Percentiles rank a stretch among this genome's conserved stretches.
phyloP scores from a whole-genome alignment of 2,329 filamentous ascomycete species.

The Trichoderma atrobrunneum region DNA sequence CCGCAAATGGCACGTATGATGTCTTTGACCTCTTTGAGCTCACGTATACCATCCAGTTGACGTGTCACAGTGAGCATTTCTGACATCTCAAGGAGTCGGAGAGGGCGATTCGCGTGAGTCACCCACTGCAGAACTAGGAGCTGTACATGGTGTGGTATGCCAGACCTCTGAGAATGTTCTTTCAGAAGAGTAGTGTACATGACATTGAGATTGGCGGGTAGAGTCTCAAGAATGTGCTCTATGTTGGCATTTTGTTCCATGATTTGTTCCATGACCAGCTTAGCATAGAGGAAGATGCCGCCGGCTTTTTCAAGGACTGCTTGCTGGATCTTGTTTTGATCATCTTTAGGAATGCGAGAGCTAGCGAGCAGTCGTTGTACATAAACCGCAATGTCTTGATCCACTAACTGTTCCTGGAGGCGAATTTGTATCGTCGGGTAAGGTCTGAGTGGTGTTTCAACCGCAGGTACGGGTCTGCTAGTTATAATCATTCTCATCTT shows the following conservation, averaged over 20 bases:
- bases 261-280: constrained; percentile 41
- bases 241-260: constrained; percentile 28
- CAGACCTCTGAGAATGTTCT: constrained; percentile 36
- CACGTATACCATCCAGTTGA: not conserved
- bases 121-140: constrained; percentile 39
- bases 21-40: constrained; percentile 29
- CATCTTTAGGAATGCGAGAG: constrained; percentile 19
- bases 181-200: constrained; percentile 40
- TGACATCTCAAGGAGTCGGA: constrained; percentile 43
- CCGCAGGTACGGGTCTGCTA: constrained; percentile 35
- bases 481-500: constrained; percentile 42
- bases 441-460: constrained; percentile 31
- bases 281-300: constrained; percentile 46
- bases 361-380: constrained; percentile 26
- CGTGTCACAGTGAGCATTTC: constrained; percentile 25
- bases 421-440: constrained; percentile 30
- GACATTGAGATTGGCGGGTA: constrained; percentile 37
- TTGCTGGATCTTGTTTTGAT: constrained; percentile 23
- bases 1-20: constrained; percentile 40
- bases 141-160: constrained; percentile 35
- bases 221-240: constrained; percentile 26
- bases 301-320: constrained; percentile 37
- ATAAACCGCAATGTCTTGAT: constrained; percentile 40
- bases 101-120: constrained; percentile 40
- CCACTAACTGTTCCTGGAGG: constrained; percentile 36